Base-by-base conservation (phyloP, 176 grass and related monocot species). In the Carex kokanica region DNA sequence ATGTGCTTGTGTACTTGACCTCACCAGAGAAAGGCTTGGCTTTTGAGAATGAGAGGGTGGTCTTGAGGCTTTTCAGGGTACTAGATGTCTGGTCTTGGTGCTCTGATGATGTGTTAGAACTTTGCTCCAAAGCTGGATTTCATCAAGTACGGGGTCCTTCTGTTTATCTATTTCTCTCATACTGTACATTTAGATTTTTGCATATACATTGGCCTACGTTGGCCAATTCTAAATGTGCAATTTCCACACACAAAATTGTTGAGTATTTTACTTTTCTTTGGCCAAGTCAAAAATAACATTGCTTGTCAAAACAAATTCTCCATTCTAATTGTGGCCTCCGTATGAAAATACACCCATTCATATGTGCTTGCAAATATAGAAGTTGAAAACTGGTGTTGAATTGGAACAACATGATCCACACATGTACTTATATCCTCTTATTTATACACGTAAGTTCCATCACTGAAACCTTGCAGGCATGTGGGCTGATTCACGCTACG, bases 81-180 rank as follows among this genome's bases (percentile, higher is more conserved):
- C 80, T 38, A 38, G 36, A 38, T 38, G 36, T 38, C 36, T 38
- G 36, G 36, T 38, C 36, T 6, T 38, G 36, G 95, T 94, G 92
- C 78, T 93, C 87, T 17, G 92, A 91, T 88, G 87, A 93, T 88
- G 86, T 98, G 49, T 84, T 98, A 65, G 81, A 72, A 74, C 87
- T 91, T 52, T 98, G 95, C 78, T 84, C 59, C 66, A 86, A 94
- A 45, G 95, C 92, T 59, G 81, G 91, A 68, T 98, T 98, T 90
- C 85, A 95, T 87, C 95, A 98, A 92, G 95, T 95, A 84, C 80
- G 77, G 29, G 29, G 38, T 60, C 60, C 49, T 60, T 81, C 23
- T 53, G 34, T 62, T 87, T 64, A 81, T 69, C 49, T 82, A 63
- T 77, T 74, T 18, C 84, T 8, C 70, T 83, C 10, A 59, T 68